Percentiles rank a stretch among this genome's conserved stretches.
phyloP scores from a whole-genome alignment of 352 stramenopile species.

The Elongisporangium anandrum region DNA sequence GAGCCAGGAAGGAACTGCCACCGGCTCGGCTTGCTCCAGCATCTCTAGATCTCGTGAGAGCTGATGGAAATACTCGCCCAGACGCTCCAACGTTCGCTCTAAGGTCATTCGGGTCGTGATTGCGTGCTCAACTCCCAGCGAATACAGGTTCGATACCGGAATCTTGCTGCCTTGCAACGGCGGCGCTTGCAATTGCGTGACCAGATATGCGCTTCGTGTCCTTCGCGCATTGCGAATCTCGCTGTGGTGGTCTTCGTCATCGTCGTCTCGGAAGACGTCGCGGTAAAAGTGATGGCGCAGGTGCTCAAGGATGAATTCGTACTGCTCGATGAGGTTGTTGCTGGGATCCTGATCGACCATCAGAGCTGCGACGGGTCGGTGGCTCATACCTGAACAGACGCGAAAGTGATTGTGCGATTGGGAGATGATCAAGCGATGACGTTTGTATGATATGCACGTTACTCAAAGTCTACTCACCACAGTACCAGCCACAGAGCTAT shows the following conservation, averaged over 20 bases:
- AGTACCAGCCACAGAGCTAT: not conserved
- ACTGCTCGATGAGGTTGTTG: constrained; percentile 11
- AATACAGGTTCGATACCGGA: constrained; percentile 36
- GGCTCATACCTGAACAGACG: not conserved
- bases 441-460: not conserved
- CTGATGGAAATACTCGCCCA: constrained; percentile 38
- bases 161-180: not conserved
- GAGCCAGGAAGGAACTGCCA: constrained; percentile 6
- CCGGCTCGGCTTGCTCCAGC: constrained; percentile 14
- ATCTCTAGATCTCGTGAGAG: constrained; percentile 16
- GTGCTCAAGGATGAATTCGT: constrained; percentile 33
- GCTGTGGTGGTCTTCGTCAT: constrained; percentile 10
- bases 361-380: not conserved
- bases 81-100: constrained; percentile 20
- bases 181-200: constrained; percentile 20
- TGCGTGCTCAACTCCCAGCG: constrained; percentile 33
- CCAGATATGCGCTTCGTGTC: constrained; percentile 47
- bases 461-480: not conserved
- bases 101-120: constrained; percentile 61
- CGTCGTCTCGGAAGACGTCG: constrained; percentile 5
- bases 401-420: not conserved
- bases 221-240: constrained; percentile 33
- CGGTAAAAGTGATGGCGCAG: constrained; percentile 54
- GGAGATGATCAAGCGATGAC: not conserved
- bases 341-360: not conserved